Percentiles rank a stretch among this genome's conserved stretches.
These are phyloP conservation scores for Candolleomyces efflorescens DNA, from an alignment of 768 basidiomycete species.

Conservation along the genomic window DNA sequence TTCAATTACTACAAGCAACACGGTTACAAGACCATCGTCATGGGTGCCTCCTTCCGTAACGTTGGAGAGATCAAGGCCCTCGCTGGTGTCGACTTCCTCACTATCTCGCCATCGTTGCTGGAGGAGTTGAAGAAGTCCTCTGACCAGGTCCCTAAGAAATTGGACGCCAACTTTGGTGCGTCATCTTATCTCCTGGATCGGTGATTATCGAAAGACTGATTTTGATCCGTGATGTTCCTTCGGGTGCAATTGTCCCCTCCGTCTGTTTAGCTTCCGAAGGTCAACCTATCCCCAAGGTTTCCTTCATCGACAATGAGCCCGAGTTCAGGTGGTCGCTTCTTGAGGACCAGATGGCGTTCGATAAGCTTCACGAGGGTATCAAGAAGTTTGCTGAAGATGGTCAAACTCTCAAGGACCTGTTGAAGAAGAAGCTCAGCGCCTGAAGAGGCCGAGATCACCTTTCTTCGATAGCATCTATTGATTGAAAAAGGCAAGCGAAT, in stretches of 20 bases:
- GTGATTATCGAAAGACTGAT: background rate
- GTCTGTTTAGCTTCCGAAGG: constrained; percentile 42
- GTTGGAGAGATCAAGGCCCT: constrained; percentile 94
- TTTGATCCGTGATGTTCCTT: constrained; percentile 3
- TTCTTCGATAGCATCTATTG: too few species aligned
- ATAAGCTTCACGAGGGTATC: constrained; percentile 98
- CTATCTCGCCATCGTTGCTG: constrained; percentile 86
- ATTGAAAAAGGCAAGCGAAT: background rate
- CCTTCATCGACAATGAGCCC: constrained; percentile 87
- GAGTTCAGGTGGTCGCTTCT: constrained; percentile 95
- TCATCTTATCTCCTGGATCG: constrained; percentile 8
- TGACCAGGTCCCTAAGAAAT: constrained; percentile 77
- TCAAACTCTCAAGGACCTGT: constrained; percentile 75
- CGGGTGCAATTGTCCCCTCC: constrained; percentile 4
- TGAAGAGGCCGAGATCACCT: constrained; percentile 18
- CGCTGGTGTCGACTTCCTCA: constrained; percentile 97
- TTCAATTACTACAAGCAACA: constrained; percentile 99
- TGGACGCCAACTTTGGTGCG: constrained; percentile 63
- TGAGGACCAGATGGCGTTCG: constrained; percentile 96
- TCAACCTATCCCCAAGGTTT: constrained; percentile 71
- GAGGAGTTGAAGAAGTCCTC: constrained; percentile 88
- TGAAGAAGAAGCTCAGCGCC: constrained; percentile 65
- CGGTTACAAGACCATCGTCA: constrained; percentile 97
- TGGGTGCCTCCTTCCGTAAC: constrained; percentile 99
- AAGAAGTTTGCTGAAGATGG: constrained; percentile 98